Evolutionary conservation across 2,329 filamentous ascomycete species (phyloP), one percentile per base, ranked within the genome.

Genomic region (Colletotrichum sp.): DNA sequence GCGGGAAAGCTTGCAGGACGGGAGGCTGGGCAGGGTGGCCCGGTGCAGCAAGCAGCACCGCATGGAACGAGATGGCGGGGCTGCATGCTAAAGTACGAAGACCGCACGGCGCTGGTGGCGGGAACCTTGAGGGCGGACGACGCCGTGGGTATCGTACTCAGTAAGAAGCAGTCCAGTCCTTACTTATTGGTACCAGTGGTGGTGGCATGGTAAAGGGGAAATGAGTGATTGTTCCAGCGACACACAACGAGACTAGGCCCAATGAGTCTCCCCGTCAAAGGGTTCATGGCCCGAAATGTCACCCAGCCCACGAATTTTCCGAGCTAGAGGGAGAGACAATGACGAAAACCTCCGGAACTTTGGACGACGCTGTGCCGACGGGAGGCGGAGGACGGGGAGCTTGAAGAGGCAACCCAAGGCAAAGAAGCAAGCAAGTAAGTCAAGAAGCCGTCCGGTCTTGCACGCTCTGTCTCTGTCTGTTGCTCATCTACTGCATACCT

Each of bases 81-180:
- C 63, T 52, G 29, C 52, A 61, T 32, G 59, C 16, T 29, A 62
- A 22, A 63, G 25, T n/a, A 63, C 44, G 39, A 59, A 36, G 30
- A 57, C 55, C 13, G 71, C 55, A 73, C 57, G 16, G 15, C 34
- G 55, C 36, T 39, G 57, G 69, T 68, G 49, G 63, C 69, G 39
- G 63, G 72, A 63, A 75, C 52, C 36, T 75, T 63, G 62, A 63
- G 13, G 69, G 69, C 69, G 62, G 62, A 55, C 52, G 52, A 67
- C 52, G 69, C 55, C 39, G 55, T 67, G 62, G 55, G 55, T 59
- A 59, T 29, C 29, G 34, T 32, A 25, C 22, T 12, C 32, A 55
- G 64, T 27, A 66, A 52, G 16, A 19, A n/a, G 52, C 22, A 59
- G 39, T 61, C 15, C 36, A 55, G 52, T 49, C 62, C 19, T 55